phyloP scores from a whole-genome alignment of 2,329 filamentous ascomycete genomes.

The Cryphonectria japonica region DNA sequence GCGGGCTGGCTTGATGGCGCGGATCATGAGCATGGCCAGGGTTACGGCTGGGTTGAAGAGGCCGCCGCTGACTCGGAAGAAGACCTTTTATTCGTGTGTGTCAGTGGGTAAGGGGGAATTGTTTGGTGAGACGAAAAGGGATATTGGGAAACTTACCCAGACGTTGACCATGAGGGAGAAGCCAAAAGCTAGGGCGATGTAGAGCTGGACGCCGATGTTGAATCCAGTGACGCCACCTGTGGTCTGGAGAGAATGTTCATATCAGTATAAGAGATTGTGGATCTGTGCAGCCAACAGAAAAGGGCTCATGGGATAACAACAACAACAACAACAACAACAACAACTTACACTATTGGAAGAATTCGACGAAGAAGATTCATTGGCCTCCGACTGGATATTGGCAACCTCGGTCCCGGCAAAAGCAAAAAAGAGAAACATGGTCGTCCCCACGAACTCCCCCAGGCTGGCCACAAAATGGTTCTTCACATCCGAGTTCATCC shows the following conservation, averaged over 20 bases:
- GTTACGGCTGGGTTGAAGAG: conserved; percentile 50
- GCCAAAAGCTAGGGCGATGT: conserved; percentile 47
- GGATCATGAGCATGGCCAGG: conserved; percentile 55
- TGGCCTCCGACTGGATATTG: conserved; percentile 32
- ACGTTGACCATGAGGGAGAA: conserved; percentile 52
- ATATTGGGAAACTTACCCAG: conserved; percentile 39
- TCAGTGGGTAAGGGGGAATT: neutral
- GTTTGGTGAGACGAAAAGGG: too few species aligned
- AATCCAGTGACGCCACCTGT: conserved; percentile 34
- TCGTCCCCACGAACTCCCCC: conserved; percentile 49
- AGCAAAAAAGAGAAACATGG: conserved; percentile 48
- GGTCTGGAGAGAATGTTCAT: conserved; percentile 32
- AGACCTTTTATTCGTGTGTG: conserved; percentile 34
- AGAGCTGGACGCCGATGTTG: conserved; percentile 35
- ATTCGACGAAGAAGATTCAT: conserved; percentile 26
- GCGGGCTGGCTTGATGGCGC: conserved; percentile 50
- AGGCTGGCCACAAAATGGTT: conserved; percentile 46
- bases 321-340: neutral
- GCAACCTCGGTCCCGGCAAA: conserved; percentile 41
- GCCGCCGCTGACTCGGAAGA: conserved; percentile 51
- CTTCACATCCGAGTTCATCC: conserved; percentile 53
- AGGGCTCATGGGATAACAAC: too few species aligned
- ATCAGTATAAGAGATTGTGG: too few species aligned
- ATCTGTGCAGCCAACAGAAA: too few species aligned
- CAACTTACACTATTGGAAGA: conserved; percentile 36